Base-by-base conservation (phyloP, 164 flowering plant genomes). In the Platanus orientalis region DNA sequence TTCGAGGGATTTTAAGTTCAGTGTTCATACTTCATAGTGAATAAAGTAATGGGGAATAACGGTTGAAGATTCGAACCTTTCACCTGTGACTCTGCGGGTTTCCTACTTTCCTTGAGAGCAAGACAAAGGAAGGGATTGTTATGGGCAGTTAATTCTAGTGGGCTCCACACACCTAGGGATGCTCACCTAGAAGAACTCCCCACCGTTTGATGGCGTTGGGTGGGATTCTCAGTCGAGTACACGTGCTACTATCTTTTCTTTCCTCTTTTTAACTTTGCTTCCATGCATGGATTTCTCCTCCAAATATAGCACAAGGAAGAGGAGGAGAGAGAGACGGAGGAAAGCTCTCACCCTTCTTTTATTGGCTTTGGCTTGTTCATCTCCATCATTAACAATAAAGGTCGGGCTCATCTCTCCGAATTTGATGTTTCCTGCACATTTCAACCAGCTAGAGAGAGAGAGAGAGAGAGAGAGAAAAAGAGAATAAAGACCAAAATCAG, bases 271-370 rank as follows among this genome's bases (percentile, higher is more conserved):
- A 78, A 79, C 85, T 77, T 84, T 83, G 85, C 84, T 81, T 84
- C n/a, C 85, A 72, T 89, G 92, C 92, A 89, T 89, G 90, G 89
- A 79, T 81, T 83, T 86, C 88, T 89, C 87, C 84, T 79, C 91
- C 87, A 74, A 66, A 45, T 45, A 16, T 45, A 45, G 49, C 20
- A 16, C 10, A 10, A n/a, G n/a, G n/a, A 25, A 42, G 30, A 66
- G 62, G 54, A 71, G 57, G 63, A 63, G 68, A 68, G 66, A 63
- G 70, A 64, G 36, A 60, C 24, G 57, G 68, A 62, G 45, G 58
- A 64, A 63, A 66, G 59, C 67, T 73, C 61, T 39, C 69, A 61
- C 64, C 67, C 60, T 56, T 67, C 49, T 45, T 45, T 45, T 45
- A 45, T 4, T 45, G 69, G 62, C 56, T 54, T 67, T 71, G 62